phyloP scores from a whole-genome alignment of 495 filamentous ascomycete genomes.

The Annulohypoxylon maeteangense region DNA sequence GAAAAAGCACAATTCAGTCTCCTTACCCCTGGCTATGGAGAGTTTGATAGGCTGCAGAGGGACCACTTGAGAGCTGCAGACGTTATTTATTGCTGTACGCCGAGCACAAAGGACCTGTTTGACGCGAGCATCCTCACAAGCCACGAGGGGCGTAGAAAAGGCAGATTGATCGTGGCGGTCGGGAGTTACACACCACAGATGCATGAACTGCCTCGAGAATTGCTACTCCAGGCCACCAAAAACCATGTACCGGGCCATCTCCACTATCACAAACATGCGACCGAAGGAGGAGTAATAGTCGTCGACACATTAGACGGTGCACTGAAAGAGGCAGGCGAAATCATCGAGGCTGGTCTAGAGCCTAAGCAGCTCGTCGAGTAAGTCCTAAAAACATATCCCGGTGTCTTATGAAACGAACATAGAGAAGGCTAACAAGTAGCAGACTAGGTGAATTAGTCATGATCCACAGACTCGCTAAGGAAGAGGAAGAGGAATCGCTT shows the following conservation, averaged over 20 bases:
- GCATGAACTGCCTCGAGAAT: conserved; percentile 82
- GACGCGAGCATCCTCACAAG: conserved; percentile 68
- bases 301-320: conserved; percentile 86
- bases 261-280: conserved; percentile 77
- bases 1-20: conserved; percentile 72
- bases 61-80: conserved; percentile 75
- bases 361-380: conserved; percentile 81
- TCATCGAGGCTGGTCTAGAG: conserved; percentile 79
- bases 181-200: conserved; percentile 87
- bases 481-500: conserved; percentile 44
- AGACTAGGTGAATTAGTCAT: conserved; percentile 81
- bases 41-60: conserved; percentile 73
- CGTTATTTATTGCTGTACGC: conserved; percentile 78
- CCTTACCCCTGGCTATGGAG: conserved; percentile 75
- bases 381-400: conserved; percentile 26
- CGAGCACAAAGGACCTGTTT: conserved; percentile 59
- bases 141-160: conserved; percentile 76
- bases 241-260: conserved; percentile 55
- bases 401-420: background rate
- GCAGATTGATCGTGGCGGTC: conserved; percentile 80
- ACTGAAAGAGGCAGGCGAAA: conserved; percentile 86
- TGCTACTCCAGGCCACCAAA: conserved; percentile 75
- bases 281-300: conserved; percentile 77
- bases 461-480: conserved; percentile 50
- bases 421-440: conserved; percentile 32